Evolutionary conservation across 352 stramenopile genomes (phyloP), one percentile per base, ranked within the genome.

Genomic region (Blastocystis sp.): DNA sequence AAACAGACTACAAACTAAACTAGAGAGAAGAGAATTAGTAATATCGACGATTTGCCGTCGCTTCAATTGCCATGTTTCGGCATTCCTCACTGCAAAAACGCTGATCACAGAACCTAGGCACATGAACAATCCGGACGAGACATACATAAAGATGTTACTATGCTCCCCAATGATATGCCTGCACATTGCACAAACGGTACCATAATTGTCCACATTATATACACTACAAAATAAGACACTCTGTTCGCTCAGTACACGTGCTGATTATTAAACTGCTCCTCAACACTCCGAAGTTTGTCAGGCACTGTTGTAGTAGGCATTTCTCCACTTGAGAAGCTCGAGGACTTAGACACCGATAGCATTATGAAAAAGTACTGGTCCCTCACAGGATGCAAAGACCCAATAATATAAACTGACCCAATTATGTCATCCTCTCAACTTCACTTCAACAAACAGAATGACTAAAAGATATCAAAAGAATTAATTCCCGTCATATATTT

Each of bases 401-500:
- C 39, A 46, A 46, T 46, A 46, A 46, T 46, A 46, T 46, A 46
- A 46, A 46, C 39, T 46, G 39, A 46, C 39, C 39, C 39, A 46
- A 9, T 46, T 9, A 9, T 46, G 9, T 46, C 39, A 46, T 9
- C 2, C 39, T n/a, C 39, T 9, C 9, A 46, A 46, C 39, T 46
- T 46, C 39, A 9, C 9, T 46, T 46, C 39, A 77, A 77, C n/a
- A 77, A 77, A 77, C 43, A 77, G 21, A 42, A 51, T 46, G 7
- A 51, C 49, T 52, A 83, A 83, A 66, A 83, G 42, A 61, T 65
- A 46, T 83, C 71, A 52, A 67, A 51, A 1, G 49, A 67, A 42
- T 32, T 83, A 42, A 83, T 83, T 61, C 71, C 71, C 54, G 71
- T 83, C 71, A 83, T 83, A 56, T 83, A 83, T 54, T 83, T 83